Conservation (phyloP, 805 yeast genomes). For the Cyberlindnera xylosilytica region DNA sequence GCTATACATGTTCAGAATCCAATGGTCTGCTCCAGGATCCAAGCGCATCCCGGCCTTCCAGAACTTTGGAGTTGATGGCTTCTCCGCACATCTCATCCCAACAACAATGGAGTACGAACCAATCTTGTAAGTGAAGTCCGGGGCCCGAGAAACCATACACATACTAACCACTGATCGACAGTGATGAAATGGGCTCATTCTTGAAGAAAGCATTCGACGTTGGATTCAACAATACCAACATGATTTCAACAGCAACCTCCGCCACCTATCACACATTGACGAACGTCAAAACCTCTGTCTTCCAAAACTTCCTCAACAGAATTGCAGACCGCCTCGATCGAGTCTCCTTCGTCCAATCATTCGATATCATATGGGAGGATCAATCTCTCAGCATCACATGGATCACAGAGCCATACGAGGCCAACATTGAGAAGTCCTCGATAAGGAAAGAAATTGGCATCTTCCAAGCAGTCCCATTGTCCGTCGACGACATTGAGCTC, state of each 20-base stretch:
- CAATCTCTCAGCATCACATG: constrained; percentile 16
- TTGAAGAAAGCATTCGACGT: constrained; percentile 13
- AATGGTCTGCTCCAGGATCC: constrained; percentile 15
- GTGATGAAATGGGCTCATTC: constrained; percentile 21
- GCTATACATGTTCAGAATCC: constrained; percentile 20
- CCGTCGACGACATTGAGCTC: constrained; percentile 21
- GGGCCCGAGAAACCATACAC: not conserved
- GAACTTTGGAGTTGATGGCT: constrained; percentile 20
- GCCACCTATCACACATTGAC: constrained; percentile 19
- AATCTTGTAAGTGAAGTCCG: constrained; percentile 12
- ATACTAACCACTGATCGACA: constrained; percentile 4
- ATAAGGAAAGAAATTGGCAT: constrained; percentile 26
- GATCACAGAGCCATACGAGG: constrained; percentile 22
- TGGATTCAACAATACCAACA: constrained; percentile 9
- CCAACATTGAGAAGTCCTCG: constrained; percentile 8
- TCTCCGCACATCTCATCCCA: constrained; percentile 22
- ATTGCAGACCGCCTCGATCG: constrained; percentile 18
- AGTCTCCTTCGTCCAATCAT: constrained; percentile 19
- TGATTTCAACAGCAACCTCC: constrained; percentile 24
- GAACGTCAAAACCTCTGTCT: constrained; percentile 17
- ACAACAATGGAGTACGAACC: constrained; percentile 19
- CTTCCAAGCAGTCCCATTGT: constrained; percentile 16
- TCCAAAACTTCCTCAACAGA: constrained; percentile 18
- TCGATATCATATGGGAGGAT: constrained; percentile 20
- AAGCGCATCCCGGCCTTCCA: constrained; percentile 14